These are phyloP conservation scores for Leccinum fuscescens DNA, from an alignment of 1,284 basidiomycete species.

Conservation along the genomic window DNA sequence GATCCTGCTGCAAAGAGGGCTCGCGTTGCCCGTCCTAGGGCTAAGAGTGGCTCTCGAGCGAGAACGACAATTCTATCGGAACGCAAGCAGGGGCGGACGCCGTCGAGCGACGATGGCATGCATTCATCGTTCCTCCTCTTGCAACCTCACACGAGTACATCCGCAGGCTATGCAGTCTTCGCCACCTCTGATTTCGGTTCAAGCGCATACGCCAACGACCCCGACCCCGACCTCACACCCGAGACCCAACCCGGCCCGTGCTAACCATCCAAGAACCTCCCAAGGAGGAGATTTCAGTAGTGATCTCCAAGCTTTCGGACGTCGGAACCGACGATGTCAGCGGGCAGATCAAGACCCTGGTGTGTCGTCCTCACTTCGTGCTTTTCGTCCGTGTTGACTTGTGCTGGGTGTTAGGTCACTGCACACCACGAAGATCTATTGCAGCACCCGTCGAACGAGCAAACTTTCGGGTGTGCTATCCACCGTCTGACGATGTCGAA, in stretches of 20 bases:
- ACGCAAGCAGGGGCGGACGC: neutral
- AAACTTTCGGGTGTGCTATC: constrained; percentile 62
- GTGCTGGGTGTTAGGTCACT: constrained; percentile 47
- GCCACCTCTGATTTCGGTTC: constrained; percentile 72
- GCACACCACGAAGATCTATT: constrained; percentile 72
- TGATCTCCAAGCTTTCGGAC: constrained; percentile 74
- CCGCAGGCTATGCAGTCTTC: constrained; percentile 65
- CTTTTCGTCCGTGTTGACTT: neutral
- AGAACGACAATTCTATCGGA: constrained; percentile 5
- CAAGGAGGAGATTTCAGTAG: constrained; percentile 84
- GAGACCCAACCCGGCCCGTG: constrained; percentile 30
- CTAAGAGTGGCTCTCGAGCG: constrained; percentile 25
- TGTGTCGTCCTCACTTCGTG: constrained; percentile 27
- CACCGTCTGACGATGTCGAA: constrained; percentile 63
- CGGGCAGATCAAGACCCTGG: constrained; percentile 77
- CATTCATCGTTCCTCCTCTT: constrained; percentile 5
- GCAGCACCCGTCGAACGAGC: constrained; percentile 45
- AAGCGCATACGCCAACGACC: constrained; percentile 86
- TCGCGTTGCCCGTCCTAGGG: constrained; percentile 22
- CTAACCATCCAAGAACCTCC: constrained; percentile 51
- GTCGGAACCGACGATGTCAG: constrained; percentile 86
- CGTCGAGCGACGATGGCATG: constrained; percentile 22
- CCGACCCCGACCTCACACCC: constrained; percentile 31
- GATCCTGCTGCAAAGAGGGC: constrained; percentile 20
- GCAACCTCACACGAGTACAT: neutral